Evolutionary conservation across 495 filamentous ascomycete species (phyloP).

Genomic region (Lasiosphaeriaceae sp.): DNA sequence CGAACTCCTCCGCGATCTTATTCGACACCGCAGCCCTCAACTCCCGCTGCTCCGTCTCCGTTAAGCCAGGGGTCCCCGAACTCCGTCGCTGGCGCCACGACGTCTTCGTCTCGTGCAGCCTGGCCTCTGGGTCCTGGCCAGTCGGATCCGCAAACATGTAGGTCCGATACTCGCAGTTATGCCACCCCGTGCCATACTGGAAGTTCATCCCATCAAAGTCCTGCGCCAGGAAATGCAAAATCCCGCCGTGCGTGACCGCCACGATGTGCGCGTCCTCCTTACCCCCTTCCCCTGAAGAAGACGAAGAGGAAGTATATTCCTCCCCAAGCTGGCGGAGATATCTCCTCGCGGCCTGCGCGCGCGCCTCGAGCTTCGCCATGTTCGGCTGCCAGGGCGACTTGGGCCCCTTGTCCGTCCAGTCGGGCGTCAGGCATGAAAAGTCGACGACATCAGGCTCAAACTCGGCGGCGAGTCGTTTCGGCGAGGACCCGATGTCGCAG

Average conservation of each 20-base stretch:
- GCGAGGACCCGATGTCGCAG: constrained; percentile 72
- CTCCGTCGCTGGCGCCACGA: constrained; percentile 53
- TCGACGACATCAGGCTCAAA: constrained; percentile 62
- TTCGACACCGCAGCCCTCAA: constrained; percentile 30
- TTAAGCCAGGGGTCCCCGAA: constrained; percentile 38
- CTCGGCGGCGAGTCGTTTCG: constrained; percentile 50
- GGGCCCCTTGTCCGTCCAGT: constrained; percentile 67
- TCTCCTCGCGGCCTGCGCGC: constrained; percentile 61
- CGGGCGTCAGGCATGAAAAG: constrained; percentile 53
- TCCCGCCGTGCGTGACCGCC: constrained; percentile 49
- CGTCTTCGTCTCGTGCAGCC: constrained; percentile 55
- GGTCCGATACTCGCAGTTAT: constrained; percentile 75
- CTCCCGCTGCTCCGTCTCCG: constrained; percentile 41
- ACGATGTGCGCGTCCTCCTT: constrained; percentile 54
- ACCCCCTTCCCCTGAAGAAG: constrained; percentile 28
- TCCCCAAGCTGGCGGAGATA: constrained; percentile 57
- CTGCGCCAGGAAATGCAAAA: constrained; percentile 68
- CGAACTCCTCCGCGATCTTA: constrained; percentile 26
- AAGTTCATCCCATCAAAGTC: constrained; percentile 67
- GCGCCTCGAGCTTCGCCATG: constrained; percentile 52
- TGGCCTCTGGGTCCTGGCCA: constrained; percentile 54
- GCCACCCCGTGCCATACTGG: constrained; percentile 72
- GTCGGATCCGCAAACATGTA: constrained; percentile 62
- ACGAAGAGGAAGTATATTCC: neutral
- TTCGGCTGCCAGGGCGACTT: constrained; percentile 54